Evolutionary conservation across 495 filamentous ascomycete genomes (phyloP), one percentile per base, ranked within the genome.

Genomic region (Geopyxis carbonaria): DNA sequence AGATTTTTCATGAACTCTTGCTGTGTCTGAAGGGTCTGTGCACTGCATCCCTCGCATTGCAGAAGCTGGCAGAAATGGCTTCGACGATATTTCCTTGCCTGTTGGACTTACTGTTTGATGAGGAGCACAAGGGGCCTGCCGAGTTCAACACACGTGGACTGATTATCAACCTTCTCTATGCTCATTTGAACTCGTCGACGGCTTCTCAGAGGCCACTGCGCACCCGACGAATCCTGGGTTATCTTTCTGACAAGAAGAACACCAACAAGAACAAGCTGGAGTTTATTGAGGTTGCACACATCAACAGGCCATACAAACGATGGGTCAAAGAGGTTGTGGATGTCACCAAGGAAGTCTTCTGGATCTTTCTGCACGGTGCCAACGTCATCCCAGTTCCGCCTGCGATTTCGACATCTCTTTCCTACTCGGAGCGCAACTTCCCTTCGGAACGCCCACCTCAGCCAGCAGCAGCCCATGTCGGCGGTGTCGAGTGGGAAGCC

Each of bases 401-500:
- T 20, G 19, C 28, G 3, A 22, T 33, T n/a, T 32, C 38, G 8
- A 32, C 7, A 18, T 52, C 45, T 16, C 10, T 29, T 9, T 45
- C 58, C 11, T 87, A 84, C 62, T 67, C 70, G 51, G 59, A 69
- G 34, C 67, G 69, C 8, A 75, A 93, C 58, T 97, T 94, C 58
- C 89, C 89, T 0, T 64, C 68, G n/a, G 78, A 83, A 43, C 75
- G 82, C 2, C 80, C 86, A 4, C 89, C 87, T 0, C 81, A 94
- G 4, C 84, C 89, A 9, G 86, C 91, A 15, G 87, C 87, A 13
- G 91, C 89, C 6, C 94, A 95, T 57, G 84, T 97, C 32, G 91
- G 89, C 28, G 89, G 91, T 34, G 89, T 97, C 9, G 89, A 97
- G 61, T 97, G 91, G 91, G 89, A 97, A 57, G 86, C 89, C 7